Base-by-base conservation (phyloP, 1,139 yeast genomes). In the Scheffersomyces insectosa region DNA sequence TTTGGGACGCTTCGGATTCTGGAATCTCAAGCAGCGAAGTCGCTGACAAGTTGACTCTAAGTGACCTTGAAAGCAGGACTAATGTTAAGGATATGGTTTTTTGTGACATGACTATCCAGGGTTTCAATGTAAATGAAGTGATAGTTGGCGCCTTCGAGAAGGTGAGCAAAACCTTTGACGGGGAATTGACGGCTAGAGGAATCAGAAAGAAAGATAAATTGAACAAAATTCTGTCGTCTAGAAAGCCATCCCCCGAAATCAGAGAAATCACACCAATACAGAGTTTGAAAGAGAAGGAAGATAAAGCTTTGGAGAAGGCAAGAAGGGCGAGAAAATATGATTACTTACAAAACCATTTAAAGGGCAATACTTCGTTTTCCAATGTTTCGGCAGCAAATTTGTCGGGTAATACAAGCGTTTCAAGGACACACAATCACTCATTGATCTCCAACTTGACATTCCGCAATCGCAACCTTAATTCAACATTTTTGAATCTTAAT, bases 71-170 rank as follows among this genome's bases (percentile, higher is more conserved):
- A 3, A 11, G 37, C 20, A 41, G 42, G 36, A 43, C 43, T 42
- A 55, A 46, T 27, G 46, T 68, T 10, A 50, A 56, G 28, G 56
- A 56, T 33, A 50, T 70, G 9, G 47, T 55, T 1, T 39, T 72
- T 7, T 66, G 77, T 46, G 68, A 72, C 47, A 72, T 74, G 78
- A 59, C 72, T 2, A 41, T 41, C 5, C 53, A 51, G 14, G 53
- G 57, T 14, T 53, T 43, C 4, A 60, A 68, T 43, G 63, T 72
- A n/a, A 65, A 61, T 49, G 63, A 56, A 4, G 49, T 59, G 10
- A 50, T 72, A 3, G 51, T 48, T 10, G 48, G 54, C 8, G 69
- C 68, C 10, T 57, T 73, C 29, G 37, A 55, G 13, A 48, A 53
- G 8, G 33, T 72, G 14, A 55, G 59, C 30, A 30, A 42, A 6